Percentiles rank a stretch among this genome's conserved stretches.
Evolutionary conservation across 768 basidiomycete species (phyloP).

Genomic region (Boletellus sp.): DNA sequence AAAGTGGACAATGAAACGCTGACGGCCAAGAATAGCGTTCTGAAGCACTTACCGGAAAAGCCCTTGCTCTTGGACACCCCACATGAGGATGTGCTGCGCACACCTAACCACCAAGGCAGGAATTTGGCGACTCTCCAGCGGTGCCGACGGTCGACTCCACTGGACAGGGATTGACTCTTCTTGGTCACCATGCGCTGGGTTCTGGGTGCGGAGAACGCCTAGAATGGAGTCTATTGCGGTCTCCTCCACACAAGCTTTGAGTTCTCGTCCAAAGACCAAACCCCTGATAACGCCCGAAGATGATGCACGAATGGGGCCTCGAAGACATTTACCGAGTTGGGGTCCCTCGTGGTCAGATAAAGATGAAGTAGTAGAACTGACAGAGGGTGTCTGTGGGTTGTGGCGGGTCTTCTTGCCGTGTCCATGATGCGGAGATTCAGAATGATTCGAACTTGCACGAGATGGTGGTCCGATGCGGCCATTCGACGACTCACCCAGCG

Average conservation of each 20-base stretch:
- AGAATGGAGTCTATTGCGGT: conserved; percentile 44
- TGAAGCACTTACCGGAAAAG: conserved; percentile 66
- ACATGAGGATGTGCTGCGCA: conserved; percentile 73
- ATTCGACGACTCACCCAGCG: conserved; percentile 38
- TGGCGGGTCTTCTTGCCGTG: conserved; percentile 42
- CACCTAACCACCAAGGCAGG: conserved; percentile 81
- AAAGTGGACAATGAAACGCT: conserved; percentile 9
- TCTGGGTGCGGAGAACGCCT: conserved; percentile 6
- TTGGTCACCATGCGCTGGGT: neutral
- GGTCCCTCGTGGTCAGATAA: conserved; percentile 50
- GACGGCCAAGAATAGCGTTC: neutral
- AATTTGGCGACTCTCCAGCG: conserved; percentile 49
- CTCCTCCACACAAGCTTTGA: conserved; percentile 52
- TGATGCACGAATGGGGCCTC: conserved; percentile 47
- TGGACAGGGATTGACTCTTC: conserved; percentile 1
- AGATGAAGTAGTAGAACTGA: conserved; percentile 49
- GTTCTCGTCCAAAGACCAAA: conserved; percentile 63
- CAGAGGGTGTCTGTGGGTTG: conserved; percentile 59
- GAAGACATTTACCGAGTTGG: conserved; percentile 49
- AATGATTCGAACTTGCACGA: conserved; percentile 41
- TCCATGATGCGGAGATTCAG: conserved; percentile 23
- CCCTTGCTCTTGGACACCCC: conserved; percentile 86
- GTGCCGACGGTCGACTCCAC: conserved; percentile 18
- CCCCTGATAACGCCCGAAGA: conserved; percentile 39
- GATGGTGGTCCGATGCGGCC: conserved; percentile 31